phyloP scores from a whole-genome alignment of 306 rosid species.

The Gillenia trifoliata region DNA sequence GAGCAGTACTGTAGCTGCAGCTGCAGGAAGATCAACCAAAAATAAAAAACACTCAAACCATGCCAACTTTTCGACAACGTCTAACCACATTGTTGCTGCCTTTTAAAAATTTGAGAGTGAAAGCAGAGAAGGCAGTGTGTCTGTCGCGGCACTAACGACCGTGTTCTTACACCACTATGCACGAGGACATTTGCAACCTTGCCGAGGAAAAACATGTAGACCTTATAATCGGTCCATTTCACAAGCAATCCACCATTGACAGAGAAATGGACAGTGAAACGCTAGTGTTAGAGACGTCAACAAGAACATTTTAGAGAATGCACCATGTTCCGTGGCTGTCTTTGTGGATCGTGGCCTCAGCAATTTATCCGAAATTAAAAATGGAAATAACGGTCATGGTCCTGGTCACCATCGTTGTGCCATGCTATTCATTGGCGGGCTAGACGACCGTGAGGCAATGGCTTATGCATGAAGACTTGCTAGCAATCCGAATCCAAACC shows the following conservation, averaged over 20 bases:
- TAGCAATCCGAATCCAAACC: background rate
- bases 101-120: background rate
- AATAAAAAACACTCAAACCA: too few relatives aligned
- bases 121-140: background rate
- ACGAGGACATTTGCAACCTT: background rate
- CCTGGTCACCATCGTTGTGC: background rate
- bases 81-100: background rate
- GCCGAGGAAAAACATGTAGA: background rate
- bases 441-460: background rate
- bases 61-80: background rate
- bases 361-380: background rate
- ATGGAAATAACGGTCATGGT: too few relatives aligned
- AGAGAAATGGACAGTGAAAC: background rate
- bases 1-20: too few relatives aligned
- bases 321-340: background rate
- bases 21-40: too few relatives aligned
- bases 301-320: background rate
- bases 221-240: background rate
- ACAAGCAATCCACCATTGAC: background rate
- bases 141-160: background rate
- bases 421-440: background rate
- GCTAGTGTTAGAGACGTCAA: background rate
- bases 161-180: too few relatives aligned
- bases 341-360: slow-evolving; percentile 3
- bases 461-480: background rate